Evolutionary conservation across 495 filamentous ascomycete species (phyloP).

Genomic region (Neurospora sp.): DNA sequence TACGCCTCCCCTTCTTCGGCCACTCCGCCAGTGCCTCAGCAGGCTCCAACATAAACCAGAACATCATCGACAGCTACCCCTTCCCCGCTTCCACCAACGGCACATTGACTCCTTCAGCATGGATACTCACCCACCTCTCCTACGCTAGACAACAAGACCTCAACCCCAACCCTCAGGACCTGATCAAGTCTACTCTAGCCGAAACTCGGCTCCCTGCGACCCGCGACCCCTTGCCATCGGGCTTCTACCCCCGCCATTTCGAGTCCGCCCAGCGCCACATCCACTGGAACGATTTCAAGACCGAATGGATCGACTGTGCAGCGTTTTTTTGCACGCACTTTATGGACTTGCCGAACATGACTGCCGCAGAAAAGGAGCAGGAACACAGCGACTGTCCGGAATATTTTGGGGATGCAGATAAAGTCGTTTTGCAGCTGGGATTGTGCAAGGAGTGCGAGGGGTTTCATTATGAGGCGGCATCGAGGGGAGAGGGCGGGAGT

Average conservation of each 20-base stretch:
- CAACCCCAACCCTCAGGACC: not conserved
- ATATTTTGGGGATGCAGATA: not conserved
- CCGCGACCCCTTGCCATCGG: not conserved
- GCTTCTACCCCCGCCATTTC: not conserved
- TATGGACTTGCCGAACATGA: rapidly evolving
- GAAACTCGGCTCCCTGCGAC: not conserved
- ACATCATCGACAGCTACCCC: not conserved
- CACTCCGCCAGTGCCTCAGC: not conserved
- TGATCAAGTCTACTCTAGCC: rapidly evolving
- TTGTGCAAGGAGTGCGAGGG: not conserved
- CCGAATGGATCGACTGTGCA: not conserved
- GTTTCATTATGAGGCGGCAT: not conserved
- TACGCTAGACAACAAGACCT: not conserved
- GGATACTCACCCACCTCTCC: not conserved
- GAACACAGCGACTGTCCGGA: not conserved
- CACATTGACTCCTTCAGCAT: not conserved
- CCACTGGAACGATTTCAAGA: not conserved
- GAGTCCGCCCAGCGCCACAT: not conserved
- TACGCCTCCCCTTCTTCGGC: not conserved
- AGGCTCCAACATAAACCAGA: not conserved
- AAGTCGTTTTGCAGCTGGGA: not conserved
- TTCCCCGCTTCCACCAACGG: not conserved
- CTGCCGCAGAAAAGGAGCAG: not conserved
- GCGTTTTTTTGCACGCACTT: not conserved
- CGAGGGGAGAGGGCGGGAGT: not conserved